These are phyloP conservation scores for Hypoxylon sp. DNA, from an alignment of 2,329 filamentous ascomycete species.

Conservation along the genomic window DNA sequence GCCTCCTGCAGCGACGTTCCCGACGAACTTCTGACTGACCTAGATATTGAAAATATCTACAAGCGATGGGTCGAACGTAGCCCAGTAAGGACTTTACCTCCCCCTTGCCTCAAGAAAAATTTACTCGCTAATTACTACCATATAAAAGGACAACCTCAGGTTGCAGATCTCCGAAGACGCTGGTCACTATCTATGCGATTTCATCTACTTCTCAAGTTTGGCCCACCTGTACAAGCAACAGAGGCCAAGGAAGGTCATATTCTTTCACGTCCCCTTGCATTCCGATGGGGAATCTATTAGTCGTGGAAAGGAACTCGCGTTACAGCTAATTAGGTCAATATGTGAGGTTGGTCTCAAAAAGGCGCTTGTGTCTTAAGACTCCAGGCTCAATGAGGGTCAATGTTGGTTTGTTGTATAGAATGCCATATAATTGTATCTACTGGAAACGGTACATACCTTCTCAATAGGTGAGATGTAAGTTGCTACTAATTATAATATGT, in stretches of 20 bases:
- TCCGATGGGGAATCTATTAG: conserved; percentile 64
- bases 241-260: conserved; percentile 69
- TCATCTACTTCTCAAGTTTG: conserved; percentile 80
- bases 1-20: conserved; percentile 58
- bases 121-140: conserved; percentile 34
- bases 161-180: conserved; percentile 77
- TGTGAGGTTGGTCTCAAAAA: conserved; percentile 59
- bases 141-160: conserved; percentile 54
- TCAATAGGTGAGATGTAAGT: background rate
- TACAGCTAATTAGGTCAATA: conserved; percentile 70
- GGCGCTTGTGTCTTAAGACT: conserved; percentile 6
- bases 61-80: conserved; percentile 67
- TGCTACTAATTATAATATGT: background rate
- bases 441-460: background rate
- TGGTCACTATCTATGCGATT: conserved; percentile 82
- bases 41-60: conserved; percentile 72
- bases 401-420: conserved; percentile 1
- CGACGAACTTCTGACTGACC: conserved; percentile 68
- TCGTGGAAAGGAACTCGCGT: conserved; percentile 65
- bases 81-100: conserved; percentile 58
- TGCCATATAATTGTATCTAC: conserved; percentile 4
- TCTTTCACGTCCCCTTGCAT: conserved; percentile 79
- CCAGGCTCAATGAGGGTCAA: background rate
- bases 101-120: background rate
- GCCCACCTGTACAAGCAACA: conserved; percentile 67